Percentiles rank a stretch among this genome's conserved stretches.
Conservation (phyloP, 352 stramenopile species). For the Phytophthora ramorum region DNA sequence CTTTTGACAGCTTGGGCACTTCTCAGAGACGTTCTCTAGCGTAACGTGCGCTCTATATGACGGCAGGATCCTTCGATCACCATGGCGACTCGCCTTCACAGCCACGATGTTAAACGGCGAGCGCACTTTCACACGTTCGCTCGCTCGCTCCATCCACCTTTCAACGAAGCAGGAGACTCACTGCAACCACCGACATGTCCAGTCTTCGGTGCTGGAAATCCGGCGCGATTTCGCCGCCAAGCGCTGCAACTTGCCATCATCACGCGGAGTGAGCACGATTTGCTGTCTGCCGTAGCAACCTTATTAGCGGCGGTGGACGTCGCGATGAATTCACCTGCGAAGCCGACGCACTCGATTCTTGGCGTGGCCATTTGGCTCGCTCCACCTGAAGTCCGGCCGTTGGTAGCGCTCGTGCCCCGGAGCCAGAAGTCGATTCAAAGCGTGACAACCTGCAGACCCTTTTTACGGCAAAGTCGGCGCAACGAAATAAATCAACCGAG, state of each 20-base stretch:
- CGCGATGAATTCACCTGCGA: too few relatives aligned
- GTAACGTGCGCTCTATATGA: slow-evolving; percentile 1
- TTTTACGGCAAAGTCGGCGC: slow-evolving; percentile 16
- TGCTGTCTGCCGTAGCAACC: too few relatives aligned
- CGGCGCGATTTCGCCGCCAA: slow-evolving; percentile 4
- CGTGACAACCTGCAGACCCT: slow-evolving; percentile 11
- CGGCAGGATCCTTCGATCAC: too few relatives aligned
- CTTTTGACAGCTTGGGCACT: background rate
- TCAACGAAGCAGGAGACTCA: background rate
- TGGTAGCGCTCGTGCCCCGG: background rate
- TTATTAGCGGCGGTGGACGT: too few relatives aligned
- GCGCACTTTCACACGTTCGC: slow-evolving; percentile 1
- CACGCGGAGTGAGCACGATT: background rate
- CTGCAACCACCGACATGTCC: background rate
- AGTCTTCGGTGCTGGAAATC: background rate
- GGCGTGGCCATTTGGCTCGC: background rate
- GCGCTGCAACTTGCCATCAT: slow-evolving; percentile 11
- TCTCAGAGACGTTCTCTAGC: background rate
- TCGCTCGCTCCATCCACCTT: slow-evolving; percentile 16
- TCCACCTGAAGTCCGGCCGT: slow-evolving; percentile 1
- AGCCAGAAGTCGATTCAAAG: background rate
- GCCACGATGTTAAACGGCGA: slow-evolving; percentile 14
- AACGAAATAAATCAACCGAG: slow-evolving; percentile 47
- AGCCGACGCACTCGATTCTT: slow-evolving; percentile 9
- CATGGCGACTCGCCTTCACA: background rate